Percentiles rank a stretch among this genome's conserved stretches.
These are phyloP conservation scores for Venturia asperata DNA, from an alignment of 2,329 filamentous ascomycete species.

Conservation along the genomic window DNA sequence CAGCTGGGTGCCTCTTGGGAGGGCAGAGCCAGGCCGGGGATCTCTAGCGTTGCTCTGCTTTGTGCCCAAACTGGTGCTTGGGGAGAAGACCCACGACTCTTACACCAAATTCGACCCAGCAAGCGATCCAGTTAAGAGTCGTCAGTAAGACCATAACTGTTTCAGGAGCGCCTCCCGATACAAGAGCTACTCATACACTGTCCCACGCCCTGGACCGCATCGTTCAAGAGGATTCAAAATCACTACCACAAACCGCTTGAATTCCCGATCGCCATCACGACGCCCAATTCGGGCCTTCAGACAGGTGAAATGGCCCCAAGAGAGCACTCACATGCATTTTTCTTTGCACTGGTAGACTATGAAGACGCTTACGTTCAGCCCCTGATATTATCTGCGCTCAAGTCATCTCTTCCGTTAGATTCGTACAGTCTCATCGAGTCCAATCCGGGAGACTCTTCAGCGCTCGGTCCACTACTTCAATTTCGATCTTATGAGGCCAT, in stretches of 20 bases:
- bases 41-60: neutral
- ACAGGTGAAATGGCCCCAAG: neutral
- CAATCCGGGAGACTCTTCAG: slow-evolving; percentile 41
- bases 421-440: slow-evolving; percentile 51
- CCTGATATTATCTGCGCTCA: slow-evolving; percentile 67
- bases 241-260: neutral
- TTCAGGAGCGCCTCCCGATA: neutral
- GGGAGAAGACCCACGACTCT: neutral
- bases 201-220: too few relatives aligned
- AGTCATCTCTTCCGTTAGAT: slow-evolving; percentile 50
- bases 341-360: slow-evolving; percentile 74
- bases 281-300: neutral
- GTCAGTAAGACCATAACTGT: neutral
- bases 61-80: neutral
- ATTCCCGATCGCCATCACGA: neutral
- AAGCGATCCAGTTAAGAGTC: neutral
- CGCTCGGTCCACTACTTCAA: slow-evolving; percentile 55
- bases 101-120: neutral
- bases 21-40: neutral
- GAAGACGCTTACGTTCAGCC: slow-evolving; percentile 86
- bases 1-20: neutral
- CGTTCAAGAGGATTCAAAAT: neutral
- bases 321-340: slow-evolving; percentile 26
- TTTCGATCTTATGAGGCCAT: slow-evolving; percentile 81
- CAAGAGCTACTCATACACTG: neutral